Percentiles rank a stretch among this genome's conserved stretches.
These are phyloP conservation scores for Thermochaetoides thermophila DNA, from an alignment of 495 filamentous ascomycete species.

Conservation along the genomic window DNA sequence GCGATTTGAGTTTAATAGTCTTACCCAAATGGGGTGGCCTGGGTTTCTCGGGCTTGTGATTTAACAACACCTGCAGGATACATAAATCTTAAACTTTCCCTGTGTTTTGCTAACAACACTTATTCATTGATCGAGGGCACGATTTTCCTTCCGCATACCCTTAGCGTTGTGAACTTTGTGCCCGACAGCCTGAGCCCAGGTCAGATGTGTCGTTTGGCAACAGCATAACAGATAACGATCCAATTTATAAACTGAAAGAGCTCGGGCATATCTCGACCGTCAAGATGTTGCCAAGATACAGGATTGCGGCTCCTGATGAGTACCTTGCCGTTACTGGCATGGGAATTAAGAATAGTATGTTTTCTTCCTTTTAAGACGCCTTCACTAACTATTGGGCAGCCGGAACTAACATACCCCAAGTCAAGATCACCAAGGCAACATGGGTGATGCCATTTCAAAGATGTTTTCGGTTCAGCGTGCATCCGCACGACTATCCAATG, in stretches of 20 bases:
- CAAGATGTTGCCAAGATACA: slow-evolving; percentile 24
- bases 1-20: too few relatives aligned
- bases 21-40: too few relatives aligned
- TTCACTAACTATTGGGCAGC: too few relatives aligned
- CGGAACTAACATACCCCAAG: slow-evolving; percentile 8
- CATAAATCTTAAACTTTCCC: too few relatives aligned
- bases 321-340: slow-evolving; percentile 77
- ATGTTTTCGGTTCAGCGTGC: slow-evolving; percentile 40
- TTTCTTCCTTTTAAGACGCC: too few relatives aligned
- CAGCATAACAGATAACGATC: too few relatives aligned
- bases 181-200: too few relatives aligned
- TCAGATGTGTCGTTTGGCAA: not conserved
- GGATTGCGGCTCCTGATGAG: slow-evolving; percentile 34
- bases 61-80: too few relatives aligned
- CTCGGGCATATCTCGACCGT: not conserved
- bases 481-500: slow-evolving; percentile 64
- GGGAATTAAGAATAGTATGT: slow-evolving; percentile 39
- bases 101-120: not conserved
- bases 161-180: not conserved
- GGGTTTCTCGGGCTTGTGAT: too few relatives aligned
- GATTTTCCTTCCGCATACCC: too few relatives aligned
- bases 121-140: not conserved
- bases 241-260: not conserved
- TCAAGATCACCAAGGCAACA: slow-evolving; percentile 60
- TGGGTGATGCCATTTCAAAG: slow-evolving; percentile 54